Evolutionary conservation across 345 rosid genomes (phyloP).

Genomic region (Eucalyptus victrix): DNA sequence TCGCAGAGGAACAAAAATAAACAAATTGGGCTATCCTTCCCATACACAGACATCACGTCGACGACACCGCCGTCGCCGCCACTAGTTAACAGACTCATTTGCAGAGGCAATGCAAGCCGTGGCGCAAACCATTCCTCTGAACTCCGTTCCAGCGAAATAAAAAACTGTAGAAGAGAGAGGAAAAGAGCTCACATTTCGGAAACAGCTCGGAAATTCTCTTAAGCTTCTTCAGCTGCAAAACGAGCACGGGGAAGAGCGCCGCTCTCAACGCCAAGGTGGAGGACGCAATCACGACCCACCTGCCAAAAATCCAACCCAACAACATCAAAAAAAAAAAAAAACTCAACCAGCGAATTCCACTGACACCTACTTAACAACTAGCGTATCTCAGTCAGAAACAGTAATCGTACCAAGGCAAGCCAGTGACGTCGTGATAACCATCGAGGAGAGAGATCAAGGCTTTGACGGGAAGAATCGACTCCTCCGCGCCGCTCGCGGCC

Average conservation of each 20-base stretch:
- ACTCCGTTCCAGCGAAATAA: neutral
- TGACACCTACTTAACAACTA: neutral
- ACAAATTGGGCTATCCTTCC: neutral
- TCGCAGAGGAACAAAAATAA: neutral
- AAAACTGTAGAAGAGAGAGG: neutral
- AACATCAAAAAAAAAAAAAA: neutral
- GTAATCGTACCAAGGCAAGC: slow-evolving; percentile 63
- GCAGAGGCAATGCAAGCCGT: neutral
- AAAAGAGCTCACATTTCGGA: slow-evolving; percentile 52
- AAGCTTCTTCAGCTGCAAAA: slow-evolving; percentile 60
- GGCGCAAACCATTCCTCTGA: neutral
- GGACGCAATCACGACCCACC: slow-evolving; percentile 83
- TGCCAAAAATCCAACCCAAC: slow-evolving; percentile 8
- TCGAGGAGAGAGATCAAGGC: slow-evolving; percentile 55
- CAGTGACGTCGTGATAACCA: slow-evolving; percentile 57
- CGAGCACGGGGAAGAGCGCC: slow-evolving; percentile 44
- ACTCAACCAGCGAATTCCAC: neutral
- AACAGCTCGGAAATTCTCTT: slow-evolving; percentile 34
- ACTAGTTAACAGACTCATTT: neutral
- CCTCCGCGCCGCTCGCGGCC: slow-evolving; percentile 6
- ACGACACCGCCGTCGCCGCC: neutral
- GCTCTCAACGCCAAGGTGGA: slow-evolving; percentile 64
- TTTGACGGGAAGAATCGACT: slow-evolving; percentile 28
- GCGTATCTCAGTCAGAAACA: neutral
- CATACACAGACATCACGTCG: neutral